Evolutionary conservation across 345 rosid genomes (phyloP), one percentile per base, ranked within the genome.

Genomic region (Syzygium aromaticum): DNA sequence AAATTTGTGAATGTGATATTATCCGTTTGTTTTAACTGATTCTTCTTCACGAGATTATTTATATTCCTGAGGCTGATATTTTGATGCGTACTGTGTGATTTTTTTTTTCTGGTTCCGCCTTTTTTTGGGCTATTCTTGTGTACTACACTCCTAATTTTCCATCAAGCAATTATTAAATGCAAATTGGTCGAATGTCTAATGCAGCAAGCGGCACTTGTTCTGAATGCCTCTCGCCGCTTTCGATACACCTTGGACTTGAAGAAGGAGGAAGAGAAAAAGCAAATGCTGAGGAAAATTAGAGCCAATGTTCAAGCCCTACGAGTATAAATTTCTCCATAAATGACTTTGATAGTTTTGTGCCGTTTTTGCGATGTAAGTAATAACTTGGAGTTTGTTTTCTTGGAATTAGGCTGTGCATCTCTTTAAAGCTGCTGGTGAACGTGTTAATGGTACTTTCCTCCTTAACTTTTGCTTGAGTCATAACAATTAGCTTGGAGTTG

Each of bases 191-290:
- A 73, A 73, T 38, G 80, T 73, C 80, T 73, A 73, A 38, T 73
- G 80, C 80, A 98, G 99, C 99, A 95, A 96, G 99, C 99, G 6
- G 98, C 98, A 3, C 95, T 98, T 64, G 99, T 98, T 85, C 91
- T 98, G 51, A 98, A 98, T 92, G 99, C 99, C 87, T 98, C 99
- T 85, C 96, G 99, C 78, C 94, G 99, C 14, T 98, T 98, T 82
- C 94, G 99, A 54, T 98, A 98, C 90, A 98, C 99, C 53, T 91
- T 98, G 89, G 98, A 98, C 91, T 92, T 98, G 91, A 98, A 93
- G 86, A 95, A 93, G 92, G 97, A 94, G 89, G 98, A 95, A 86
- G 99, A 98, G 87, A 95, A 92, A 91, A 93, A 87, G 52, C 89
- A 90, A 87, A 89, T 93, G 64, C 90, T 93, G 86, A 85, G 96